A percentile compares a stretch with the other conserved stretches of the same genome.
phyloP scores from a whole-genome alignment of 495 filamentous ascomycete species.

The Terfezia claveryi region DNA sequence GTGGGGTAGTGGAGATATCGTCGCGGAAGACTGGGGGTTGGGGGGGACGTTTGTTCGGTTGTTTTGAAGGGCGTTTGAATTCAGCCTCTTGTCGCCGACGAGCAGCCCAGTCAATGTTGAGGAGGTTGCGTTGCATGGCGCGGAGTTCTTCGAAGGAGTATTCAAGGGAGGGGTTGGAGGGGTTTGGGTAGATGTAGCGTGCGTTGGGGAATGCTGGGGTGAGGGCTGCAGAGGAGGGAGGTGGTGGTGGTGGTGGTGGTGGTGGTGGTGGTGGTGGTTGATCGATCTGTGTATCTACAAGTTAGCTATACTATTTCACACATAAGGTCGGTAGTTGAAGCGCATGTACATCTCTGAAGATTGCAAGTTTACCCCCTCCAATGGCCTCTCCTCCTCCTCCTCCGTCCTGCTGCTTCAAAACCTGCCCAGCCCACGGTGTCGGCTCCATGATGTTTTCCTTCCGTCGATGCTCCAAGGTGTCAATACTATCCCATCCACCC shows the following conservation, averaged over 20 bases:
- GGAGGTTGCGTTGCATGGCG: slow-evolving; percentile 59
- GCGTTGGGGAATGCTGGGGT: no score
- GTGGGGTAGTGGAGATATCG: neutral
- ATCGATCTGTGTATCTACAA: no score
- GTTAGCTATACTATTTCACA: no score
- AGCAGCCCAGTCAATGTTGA: slow-evolving; percentile 44
- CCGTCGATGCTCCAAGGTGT: slow-evolving; percentile 60
- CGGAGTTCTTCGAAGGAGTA: slow-evolving; percentile 62
- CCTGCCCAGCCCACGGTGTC: slow-evolving; percentile 82
- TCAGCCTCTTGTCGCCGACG: slow-evolving; percentile 21
- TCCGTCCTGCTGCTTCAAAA: slow-evolving; percentile 53
- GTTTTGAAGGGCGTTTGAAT: neutral
- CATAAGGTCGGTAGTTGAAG: neutral
- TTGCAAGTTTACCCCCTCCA: slow-evolving; percentile 43
- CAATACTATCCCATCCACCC: slow-evolving; percentile 84
- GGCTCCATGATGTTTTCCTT: slow-evolving; percentile 83
- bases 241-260: no score
- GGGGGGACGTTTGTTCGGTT: slow-evolving; percentile 16
- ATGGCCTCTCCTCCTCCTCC: slow-evolving; percentile 38
- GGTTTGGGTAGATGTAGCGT: slow-evolving; percentile 48
- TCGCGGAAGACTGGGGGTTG: slow-evolving; percentile 29
- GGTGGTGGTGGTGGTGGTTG: no score
- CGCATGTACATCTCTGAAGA: slow-evolving; percentile 88
- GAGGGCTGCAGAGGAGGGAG: no score
- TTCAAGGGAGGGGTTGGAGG: slow-evolving; percentile 24